Percentiles rank a stretch among this genome's conserved stretches.
phyloP scores from a whole-genome alignment of 208 protist genomes.

The Jaenimonas drosophilae region DNA sequence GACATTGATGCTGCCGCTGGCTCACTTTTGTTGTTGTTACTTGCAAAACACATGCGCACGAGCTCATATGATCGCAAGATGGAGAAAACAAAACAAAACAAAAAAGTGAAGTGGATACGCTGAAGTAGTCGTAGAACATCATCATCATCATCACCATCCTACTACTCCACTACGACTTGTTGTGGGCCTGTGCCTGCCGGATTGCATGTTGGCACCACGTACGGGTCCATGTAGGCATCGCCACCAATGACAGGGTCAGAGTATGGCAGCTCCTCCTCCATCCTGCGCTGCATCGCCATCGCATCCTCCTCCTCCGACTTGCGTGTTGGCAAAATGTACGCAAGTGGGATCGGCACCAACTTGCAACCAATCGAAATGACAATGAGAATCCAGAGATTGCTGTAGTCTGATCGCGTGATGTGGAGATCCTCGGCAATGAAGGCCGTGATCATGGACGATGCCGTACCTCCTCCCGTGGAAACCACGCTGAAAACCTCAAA shows the following conservation, averaged over 20 bases:
- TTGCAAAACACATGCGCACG: no score
- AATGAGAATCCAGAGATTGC: slow-evolving; percentile 2
- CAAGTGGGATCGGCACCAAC: slow-evolving; percentile 24
- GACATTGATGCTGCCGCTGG: no score
- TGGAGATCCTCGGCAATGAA: not conserved
- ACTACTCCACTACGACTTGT: no score
- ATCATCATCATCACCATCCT: not conserved
- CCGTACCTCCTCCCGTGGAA: not conserved
- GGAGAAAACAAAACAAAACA: not conserved
- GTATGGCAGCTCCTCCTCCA: no score
- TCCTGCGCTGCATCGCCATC: not conserved
- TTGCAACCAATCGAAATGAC: slow-evolving; percentile 20
- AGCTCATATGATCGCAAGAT: no score
- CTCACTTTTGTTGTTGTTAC: no score
- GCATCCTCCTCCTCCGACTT: not conserved
- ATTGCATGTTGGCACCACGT: no score
- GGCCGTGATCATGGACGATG: not conserved
- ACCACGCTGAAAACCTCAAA: slow-evolving; percentile 4
- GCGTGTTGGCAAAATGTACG: slow-evolving; percentile 20
- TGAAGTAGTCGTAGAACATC: not conserved
- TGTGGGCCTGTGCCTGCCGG: no score
- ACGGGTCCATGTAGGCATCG: no score
- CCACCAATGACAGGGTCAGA: no score
- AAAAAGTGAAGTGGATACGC: not conserved
- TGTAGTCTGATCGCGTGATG: slow-evolving; percentile 11